These are phyloP conservation scores for Saccharomycopsis fodiens DNA, from an alignment of 805 yeast genomes.

Conservation along the genomic window DNA sequence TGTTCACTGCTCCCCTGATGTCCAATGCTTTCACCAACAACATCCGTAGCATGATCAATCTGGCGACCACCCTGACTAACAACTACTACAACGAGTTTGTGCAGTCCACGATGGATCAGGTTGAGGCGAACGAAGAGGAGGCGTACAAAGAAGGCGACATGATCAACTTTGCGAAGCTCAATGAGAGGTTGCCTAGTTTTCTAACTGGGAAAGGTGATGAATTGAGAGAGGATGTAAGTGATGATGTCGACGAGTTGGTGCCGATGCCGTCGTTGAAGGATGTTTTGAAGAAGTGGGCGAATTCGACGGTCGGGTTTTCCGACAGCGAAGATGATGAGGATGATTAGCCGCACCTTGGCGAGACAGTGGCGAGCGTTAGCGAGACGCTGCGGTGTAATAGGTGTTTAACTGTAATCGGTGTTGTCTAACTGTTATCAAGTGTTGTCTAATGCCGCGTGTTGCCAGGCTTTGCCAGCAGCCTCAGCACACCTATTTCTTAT, in stretches of 20 bases:
- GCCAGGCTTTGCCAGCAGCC: no score
- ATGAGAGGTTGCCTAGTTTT: conserved; percentile 6
- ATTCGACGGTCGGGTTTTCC: conserved; percentile 19
- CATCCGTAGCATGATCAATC: conserved; percentile 16
- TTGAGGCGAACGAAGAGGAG: conserved; percentile 8
- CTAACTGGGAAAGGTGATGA: conserved; percentile 10
- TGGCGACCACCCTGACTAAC: conserved; percentile 15
- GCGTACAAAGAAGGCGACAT: conserved; percentile 16
- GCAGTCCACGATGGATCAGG: conserved; percentile 10
- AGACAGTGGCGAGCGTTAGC: no score
- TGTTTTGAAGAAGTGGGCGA: conserved; percentile 19
- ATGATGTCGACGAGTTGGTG: conserved; percentile 2
- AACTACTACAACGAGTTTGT: conserved; percentile 16
- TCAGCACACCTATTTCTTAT: no score
- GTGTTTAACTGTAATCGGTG: no score
- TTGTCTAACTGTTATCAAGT: neutral
- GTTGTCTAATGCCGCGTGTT: neutral
- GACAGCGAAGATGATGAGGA: conserved; percentile 15
- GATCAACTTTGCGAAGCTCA: conserved; percentile 9
- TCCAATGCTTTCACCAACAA: conserved; percentile 12
- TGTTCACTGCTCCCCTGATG: conserved; percentile 5
- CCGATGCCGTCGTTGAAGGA: conserved; percentile 14
- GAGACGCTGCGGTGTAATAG: no score
- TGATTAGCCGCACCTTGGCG: conserved; percentile 4
- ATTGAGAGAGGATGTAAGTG: conserved; percentile 17